Evolutionary conservation across 2,329 filamentous ascomycete species (phyloP), one percentile per base, ranked within the genome.

Genomic region (Geosmithia putterillii): DNA sequence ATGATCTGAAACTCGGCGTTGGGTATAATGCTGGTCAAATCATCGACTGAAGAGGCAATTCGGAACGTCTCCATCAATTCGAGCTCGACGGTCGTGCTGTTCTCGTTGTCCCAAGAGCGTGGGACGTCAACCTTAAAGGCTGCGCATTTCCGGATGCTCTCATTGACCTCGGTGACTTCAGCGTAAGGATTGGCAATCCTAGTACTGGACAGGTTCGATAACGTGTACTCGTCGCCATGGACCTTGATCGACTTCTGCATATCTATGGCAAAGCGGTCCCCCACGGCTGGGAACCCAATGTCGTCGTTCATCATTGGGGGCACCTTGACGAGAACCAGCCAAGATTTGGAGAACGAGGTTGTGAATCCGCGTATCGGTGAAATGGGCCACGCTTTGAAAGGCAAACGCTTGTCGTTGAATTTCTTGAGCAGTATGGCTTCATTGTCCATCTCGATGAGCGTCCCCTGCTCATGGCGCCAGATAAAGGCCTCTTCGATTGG

Each of bases 41-140:
- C 49, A 1, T 51, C 46, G 0, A 57, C 49, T 4, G 45, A 0
- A 68, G 73, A 15, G 70, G 74, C 55, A 71, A 79, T 56, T 71
- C 80, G 66, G 76, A 83, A 62, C 70, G 79, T 67, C 61, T 74
- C 44, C 79, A 83, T 62, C 68, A 83, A 57, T 67, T 84, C 41
- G 55, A 59, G 18, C 9, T 60, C 52, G 2, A 54, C 12, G 2
- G 54, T 47, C 0, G 43, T 41, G 0, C 57, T 58, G 1, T 55
- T 47, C 0, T 51, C 44, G 1, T 48, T 51, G 19, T 54, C 47
- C 51, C 53, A 57, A 1, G 58, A 55, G 2, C 59, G 52, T 3
- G 54, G 54, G 0, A 62, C 56, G 2, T 62, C 57, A 1, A 62
- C 54, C 21, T 60, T 57, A 46, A 62, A 60, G 0, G 58, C 58